Base-by-base conservation (phyloP, 1,139 yeast genomes). In the Candida smagusa region DNA sequence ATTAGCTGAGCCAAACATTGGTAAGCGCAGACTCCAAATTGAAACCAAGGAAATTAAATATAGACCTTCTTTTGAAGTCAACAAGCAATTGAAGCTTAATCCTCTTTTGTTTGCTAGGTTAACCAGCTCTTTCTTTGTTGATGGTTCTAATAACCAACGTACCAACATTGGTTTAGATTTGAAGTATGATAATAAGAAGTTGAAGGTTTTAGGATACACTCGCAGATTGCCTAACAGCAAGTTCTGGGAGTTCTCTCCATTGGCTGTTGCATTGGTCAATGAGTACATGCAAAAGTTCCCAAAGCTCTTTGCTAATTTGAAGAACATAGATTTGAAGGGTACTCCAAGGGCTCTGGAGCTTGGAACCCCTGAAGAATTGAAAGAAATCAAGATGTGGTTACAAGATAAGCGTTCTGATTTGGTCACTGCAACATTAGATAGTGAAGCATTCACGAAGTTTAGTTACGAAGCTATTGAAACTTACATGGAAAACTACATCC, bases 191-290 rank as follows among this genome's bases (percentile, higher is more conserved):
- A 79, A 78, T 25, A 79, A 79, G 48, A 78, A 88, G 51, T 77
- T 79, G 52, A 92, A 90, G 61, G 97, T 87, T 6, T 71, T 90
- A 47, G 98, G 98, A 2, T 90, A 81, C 61, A 79, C 96, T 4
- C 76, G 81, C 46, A 80, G 81, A 50, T 40, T 46, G 28, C 49
- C 44, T 25, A 68, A 66, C 33, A 79, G 75, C 16, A 78, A 72
- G 43, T 81, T 80, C 32, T 94, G 98, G 98, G 90, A 82, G 50
- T 92, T 71, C 59, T 85, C 95, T 44, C 79, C 79, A 9, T 68
- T 84, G 50, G 95, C 97, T 0, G 63, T 85, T 30, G 71, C 77
- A 29, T 67, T 90, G 48, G 62, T 92, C 33, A 67, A 69, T 36
- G 81, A 77, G 24, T 94, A 88, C 58, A 66, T 70, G 52, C 52